Percentiles rank a stretch among this genome's conserved stretches.
phyloP scores from a whole-genome alignment of 2,329 filamentous ascomycete genomes.

The Periconia sp. region DNA sequence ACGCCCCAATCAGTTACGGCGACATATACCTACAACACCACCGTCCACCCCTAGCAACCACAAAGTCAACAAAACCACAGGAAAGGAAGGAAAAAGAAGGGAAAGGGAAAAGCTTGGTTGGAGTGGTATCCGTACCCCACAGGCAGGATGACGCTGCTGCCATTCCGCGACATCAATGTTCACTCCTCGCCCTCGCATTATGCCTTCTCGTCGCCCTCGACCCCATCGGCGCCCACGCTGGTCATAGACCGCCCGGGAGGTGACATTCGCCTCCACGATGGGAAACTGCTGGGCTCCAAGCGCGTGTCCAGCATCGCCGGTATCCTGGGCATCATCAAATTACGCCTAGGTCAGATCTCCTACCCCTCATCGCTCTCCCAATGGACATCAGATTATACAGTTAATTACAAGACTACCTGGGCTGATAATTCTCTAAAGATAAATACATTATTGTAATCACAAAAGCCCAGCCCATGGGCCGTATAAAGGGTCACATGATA shows the following conservation, averaged over 20 bases:
- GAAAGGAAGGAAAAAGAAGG: no score
- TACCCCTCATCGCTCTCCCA: neutral
- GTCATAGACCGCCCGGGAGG: constrained; percentile 91
- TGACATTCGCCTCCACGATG: constrained; percentile 83
- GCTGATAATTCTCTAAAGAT: constrained; percentile 53
- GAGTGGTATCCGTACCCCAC: neutral
- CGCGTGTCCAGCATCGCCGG: constrained; percentile 92
- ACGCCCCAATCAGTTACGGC: no score
- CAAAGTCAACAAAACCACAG: no score
- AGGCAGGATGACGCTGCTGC: constrained; percentile 48
- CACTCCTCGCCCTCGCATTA: constrained; percentile 90
- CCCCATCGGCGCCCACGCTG: constrained; percentile 82
- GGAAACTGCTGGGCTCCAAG: constrained; percentile 72
- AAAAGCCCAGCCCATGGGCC: constrained; percentile 86
- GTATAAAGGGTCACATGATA: constrained; percentile 92
- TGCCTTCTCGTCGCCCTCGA: constrained; percentile 94
- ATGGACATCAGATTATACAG: constrained; percentile 1
- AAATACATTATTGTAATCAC: constrained; percentile 98
- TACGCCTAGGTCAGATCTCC: constrained; percentile 73
- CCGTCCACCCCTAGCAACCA: no score
- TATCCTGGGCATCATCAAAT: constrained; percentile 89
- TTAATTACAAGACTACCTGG: neutral
- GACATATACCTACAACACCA: no score
- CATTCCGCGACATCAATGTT: constrained; percentile 96
- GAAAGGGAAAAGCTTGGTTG: neutral